Base-by-base conservation (phyloP, 805 yeast species). In the Sugiyamaella smithiae region DNA sequence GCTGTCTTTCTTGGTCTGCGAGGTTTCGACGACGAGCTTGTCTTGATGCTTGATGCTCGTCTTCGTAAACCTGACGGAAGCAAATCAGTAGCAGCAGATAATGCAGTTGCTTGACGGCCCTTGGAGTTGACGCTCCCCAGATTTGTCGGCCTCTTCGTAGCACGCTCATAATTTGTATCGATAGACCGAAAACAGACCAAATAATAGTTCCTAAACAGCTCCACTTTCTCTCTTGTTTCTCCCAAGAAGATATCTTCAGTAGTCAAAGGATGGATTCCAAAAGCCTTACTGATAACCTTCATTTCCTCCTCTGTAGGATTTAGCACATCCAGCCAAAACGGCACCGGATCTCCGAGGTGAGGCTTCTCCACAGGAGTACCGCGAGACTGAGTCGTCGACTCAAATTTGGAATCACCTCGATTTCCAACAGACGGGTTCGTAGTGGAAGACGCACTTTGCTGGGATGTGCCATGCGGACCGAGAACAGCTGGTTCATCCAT, bases 251-350 rank as follows among this genome's bases (percentile, higher is more conserved):
- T 90, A 68, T 91, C 99, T 64, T 91, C 99, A 0, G 97, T 87
- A 0, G 99, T 91, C 58, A 91, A 76, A 0, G 99, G 99, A 67
- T 91, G 99, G 49, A 91, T 88, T 0, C 95, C 96, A 69, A 91
- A 91, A 0, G 97, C 82, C 60, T 88, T 88, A 23, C 95, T 80
- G 11, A 91, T 59, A 0, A 85, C 93, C 60, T 91, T 89, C 95
- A 93, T 88, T 66, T 91, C 99, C 57, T 89, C 97, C 61, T 93
- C 98, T 0, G 96, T 86, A 8, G 99, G 99, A 60, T 88, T 85
- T 49, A 87, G 70, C 9, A 91, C 85, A 66, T 91, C 98, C 8
- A 91, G 73, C 99, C 99, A 91, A 73, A 91, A 89, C 14, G 96
- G 58, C 4, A 46, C 37, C 4, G 50, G 54, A 14, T 50, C 56